These are phyloP conservation scores for Trichomonas gallinae DNA, from an alignment of 208 protist species.

Conservation along the genomic window DNA sequence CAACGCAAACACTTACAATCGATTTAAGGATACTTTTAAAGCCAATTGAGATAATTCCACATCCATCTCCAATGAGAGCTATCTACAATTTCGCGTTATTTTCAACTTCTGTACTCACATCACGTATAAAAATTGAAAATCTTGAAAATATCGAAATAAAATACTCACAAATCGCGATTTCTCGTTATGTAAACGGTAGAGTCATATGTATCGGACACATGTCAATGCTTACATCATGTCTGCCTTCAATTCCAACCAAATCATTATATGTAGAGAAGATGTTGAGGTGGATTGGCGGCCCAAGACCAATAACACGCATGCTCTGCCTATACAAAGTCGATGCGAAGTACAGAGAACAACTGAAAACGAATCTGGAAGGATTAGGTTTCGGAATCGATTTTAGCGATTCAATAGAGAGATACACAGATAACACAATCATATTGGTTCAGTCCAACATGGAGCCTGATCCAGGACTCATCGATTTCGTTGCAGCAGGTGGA, in stretches of 20 bases:
- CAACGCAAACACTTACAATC: neutral
- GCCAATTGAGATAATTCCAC: neutral
- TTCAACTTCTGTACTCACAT: neutral
- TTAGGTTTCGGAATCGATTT: neutral
- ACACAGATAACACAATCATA: neutral
- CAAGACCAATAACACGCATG: neutral
- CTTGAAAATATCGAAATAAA: neutral
- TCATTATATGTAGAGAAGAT: neutral
- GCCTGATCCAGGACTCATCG: neutral
- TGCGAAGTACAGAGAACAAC: neutral
- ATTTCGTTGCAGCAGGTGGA: neutral
- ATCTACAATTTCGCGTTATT: neutral
- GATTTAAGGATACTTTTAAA: neutral
- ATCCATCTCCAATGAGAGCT: neutral
- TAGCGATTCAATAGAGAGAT: neutral
- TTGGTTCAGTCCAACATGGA: neutral
- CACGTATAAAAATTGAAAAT: neutral
- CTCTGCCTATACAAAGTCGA: neutral
- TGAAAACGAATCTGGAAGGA: neutral
- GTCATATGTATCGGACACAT: neutral
- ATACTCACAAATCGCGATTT: neutral
- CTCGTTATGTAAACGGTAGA: neutral
- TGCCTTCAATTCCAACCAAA: neutral
- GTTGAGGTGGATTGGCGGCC: neutral
- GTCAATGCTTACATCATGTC: neutral